Evolutionary conservation across 176 grass and related monocot species (phyloP), one percentile per base, ranked within the genome.

Genomic region (Thalia dealbata): DNA sequence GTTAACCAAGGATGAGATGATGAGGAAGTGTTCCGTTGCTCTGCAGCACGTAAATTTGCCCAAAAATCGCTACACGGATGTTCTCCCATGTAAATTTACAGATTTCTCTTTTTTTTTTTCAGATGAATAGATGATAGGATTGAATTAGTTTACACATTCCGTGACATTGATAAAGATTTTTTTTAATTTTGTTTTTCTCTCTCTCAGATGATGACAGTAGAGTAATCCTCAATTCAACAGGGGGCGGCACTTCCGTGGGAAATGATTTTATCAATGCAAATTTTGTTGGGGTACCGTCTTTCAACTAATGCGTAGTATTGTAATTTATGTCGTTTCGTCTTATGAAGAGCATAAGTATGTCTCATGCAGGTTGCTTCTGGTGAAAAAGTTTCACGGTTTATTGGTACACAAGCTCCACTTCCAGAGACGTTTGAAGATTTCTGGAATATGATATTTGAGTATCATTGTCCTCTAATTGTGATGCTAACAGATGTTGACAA

Each of bases 191-290:
- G 64, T 6, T 64, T 58, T 72, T 43, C n/a, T 52, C 38, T 61
- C 69, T 72, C 46, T 75, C 38, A 99, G 95, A 78, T 88, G 87
- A 99, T 44, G 15, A 75, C 64, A 84, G 74, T 48, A 76, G 90
- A 56, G 80, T 99, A 52, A 16, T 25, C 52, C 50, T 99, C 19
- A 9, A 77, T 68, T 73, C 69, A 43, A 66, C 73, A 30, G 61
- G 73, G 41, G 80, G 51, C 18, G 74, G 64, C 45, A 79, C 23
- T 25, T 56, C 78, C 67, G 54, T 65, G 70, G 66, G 69, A 8
- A 82, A 86, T 32, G 87, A 70, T 64, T 99, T 91, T 76, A 93
- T 99, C 61, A 99, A 99, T 77, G 95, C 95, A 62, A 99, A 90
- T 83, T 76, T 67, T 83, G 46, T 99, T 93, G 60, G 67, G 82